Evolutionary conservation across 1,139 yeast genomes (phyloP).

Genomic region (Pichia sp.): DNA sequence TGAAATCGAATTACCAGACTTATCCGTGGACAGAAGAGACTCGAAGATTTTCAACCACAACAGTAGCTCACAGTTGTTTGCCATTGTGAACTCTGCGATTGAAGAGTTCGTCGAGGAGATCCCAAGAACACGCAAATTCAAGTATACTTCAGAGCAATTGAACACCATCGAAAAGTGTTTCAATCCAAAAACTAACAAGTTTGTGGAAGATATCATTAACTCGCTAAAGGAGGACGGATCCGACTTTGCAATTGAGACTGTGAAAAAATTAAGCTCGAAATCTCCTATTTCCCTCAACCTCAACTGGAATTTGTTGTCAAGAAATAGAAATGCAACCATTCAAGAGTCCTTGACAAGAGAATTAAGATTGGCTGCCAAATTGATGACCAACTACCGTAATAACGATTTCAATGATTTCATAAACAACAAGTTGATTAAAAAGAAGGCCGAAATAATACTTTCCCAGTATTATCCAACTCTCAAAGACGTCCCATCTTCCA

Average conservation of each 20-base stretch:
- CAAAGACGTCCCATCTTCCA: constrained; percentile 32
- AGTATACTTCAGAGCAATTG: constrained; percentile 53
- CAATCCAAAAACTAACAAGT: constrained; percentile 38
- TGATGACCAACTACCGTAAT: constrained; percentile 56
- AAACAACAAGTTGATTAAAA: constrained; percentile 55
- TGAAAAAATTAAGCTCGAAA: constrained; percentile 51
- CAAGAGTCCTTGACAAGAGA: constrained; percentile 69
- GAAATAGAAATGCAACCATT: constrained; percentile 57
- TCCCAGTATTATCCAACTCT: constrained; percentile 32
- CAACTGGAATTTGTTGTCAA: constrained; percentile 63
- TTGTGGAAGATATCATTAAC: constrained; percentile 59
- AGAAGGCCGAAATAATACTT: constrained; percentile 23
- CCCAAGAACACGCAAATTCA: constrained; percentile 61
- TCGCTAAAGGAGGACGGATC: constrained; percentile 54
- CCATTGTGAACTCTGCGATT: constrained; percentile 64
- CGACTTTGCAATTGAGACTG: constrained; percentile 61
- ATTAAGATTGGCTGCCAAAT: constrained; percentile 69
- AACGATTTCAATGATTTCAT: constrained; percentile 76
- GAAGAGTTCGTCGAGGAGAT: constrained; percentile 72
- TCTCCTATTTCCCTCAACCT: constrained; percentile 80
- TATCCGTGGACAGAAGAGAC: constrained; percentile 20
- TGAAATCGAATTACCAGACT: constrained; percentile 41
- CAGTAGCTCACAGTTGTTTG: constrained; percentile 39
- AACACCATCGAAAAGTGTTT: constrained; percentile 67
- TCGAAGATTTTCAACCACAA: constrained; percentile 17